Evolutionary conservation across 176 grass and related monocot species (phyloP).

Genomic region (Thinopyrum elongatum): DNA sequence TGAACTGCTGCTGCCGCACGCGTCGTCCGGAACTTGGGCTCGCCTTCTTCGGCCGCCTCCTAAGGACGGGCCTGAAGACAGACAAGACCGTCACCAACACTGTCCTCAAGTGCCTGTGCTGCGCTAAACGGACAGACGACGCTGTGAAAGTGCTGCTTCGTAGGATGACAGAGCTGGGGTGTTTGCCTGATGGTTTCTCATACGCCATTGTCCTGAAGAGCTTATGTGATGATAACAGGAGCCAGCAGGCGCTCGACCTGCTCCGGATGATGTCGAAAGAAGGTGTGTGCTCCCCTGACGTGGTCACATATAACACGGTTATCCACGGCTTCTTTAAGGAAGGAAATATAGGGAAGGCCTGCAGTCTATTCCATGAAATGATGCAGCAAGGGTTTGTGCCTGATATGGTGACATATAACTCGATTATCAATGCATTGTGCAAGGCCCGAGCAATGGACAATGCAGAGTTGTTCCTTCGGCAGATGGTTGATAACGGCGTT

Average conservation of each 20-base stretch:
- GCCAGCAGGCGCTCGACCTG: not conserved
- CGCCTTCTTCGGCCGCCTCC: not conserved
- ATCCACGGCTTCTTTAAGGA: not conserved
- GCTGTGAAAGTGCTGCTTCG: not conserved
- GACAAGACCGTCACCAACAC: not conserved
- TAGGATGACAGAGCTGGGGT: not conserved
- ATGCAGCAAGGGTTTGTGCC: not conserved
- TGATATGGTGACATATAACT: not conserved
- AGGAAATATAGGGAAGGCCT: not conserved
- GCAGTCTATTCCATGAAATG: not conserved
- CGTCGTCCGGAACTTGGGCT: not conserved
- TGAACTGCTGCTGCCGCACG: not conserved
- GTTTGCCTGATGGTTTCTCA: not conserved
- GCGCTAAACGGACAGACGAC: not conserved
- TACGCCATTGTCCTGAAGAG: not conserved
- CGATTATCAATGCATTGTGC: not conserved
- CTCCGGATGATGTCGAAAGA: not conserved
- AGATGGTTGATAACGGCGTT: not conserved
- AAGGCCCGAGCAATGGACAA: not conserved
- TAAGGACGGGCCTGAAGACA: not conserved
- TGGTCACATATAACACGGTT: not conserved
- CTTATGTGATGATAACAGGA: not conserved
- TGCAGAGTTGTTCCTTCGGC: not conserved
- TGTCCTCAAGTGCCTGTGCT: not conserved
- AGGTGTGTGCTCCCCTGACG: not conserved